Conservation (phyloP, 768 basidiomycete genomes). For the Tylopilus sp. region DNA sequence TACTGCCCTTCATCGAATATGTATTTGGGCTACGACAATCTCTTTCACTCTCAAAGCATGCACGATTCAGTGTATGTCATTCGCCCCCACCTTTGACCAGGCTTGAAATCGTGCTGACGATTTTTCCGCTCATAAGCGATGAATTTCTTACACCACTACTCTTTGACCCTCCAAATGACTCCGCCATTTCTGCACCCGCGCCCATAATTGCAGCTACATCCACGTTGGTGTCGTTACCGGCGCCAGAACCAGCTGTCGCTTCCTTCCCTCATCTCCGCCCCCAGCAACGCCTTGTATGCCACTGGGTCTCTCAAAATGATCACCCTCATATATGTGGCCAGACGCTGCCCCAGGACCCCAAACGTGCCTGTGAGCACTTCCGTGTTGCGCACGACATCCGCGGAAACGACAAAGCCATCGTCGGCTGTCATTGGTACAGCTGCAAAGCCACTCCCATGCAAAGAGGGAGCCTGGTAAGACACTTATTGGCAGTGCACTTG, state of each 20-base stretch:
- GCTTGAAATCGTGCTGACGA: background rate
- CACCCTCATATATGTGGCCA: constrained; percentile 8
- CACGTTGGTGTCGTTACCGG: background rate
- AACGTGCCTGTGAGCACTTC: constrained; percentile 10
- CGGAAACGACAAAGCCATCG: constrained; percentile 16
- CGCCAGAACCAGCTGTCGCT: background rate
- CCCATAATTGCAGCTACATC: background rate
- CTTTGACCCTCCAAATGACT: background rate
- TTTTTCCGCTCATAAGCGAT: constrained; percentile 4
- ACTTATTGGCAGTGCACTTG: constrained; percentile 18
- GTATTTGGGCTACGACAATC: background rate
- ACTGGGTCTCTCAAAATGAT: constrained; percentile 4
- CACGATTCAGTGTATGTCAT: constrained; percentile 14
- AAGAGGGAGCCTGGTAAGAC: constrained; percentile 18
- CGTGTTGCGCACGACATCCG: constrained; percentile 14
- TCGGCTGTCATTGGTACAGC: constrained; percentile 8
- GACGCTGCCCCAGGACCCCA: constrained; percentile 5
- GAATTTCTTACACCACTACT: constrained; percentile 15
- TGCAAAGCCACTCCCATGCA: constrained; percentile 19
- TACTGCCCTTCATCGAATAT: background rate
- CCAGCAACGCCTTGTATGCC: constrained; percentile 1
- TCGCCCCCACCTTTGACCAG: background rate
- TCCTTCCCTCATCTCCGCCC: background rate
- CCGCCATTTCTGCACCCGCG: no score
- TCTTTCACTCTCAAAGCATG: background rate